Evolutionary conservation across 805 yeast genomes (phyloP), one percentile per base, ranked within the genome.

Genomic region (Starmerella apis): DNA sequence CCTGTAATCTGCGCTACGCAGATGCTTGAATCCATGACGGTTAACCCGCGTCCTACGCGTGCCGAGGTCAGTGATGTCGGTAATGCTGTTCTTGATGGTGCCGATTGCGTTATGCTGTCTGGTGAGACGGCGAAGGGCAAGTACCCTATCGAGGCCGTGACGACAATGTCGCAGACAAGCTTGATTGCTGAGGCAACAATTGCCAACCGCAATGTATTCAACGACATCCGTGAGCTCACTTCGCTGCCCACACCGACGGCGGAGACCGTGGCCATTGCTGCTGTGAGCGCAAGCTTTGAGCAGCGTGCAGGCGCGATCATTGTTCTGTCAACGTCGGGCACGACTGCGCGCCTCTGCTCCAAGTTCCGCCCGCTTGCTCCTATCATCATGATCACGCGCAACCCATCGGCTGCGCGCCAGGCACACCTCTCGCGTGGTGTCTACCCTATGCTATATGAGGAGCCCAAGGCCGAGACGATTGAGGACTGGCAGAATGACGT

Each of bases 71-170:
- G 95, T 51, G 98, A 92, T 71, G 98, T 92, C 58, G 98, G 98
- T 75, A 92, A 92, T 73, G 98, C 98, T 63, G 85, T 92, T 61
- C 79, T 92, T 68, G 98, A 92, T 68, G 98, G 98, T 74, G 96
- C 97, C 65, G 98, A 92, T 77, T 92, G 98, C 84, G 97, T 92
- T 69, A 92, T 92, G 98, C 80, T 92, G 70, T 84, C 95, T 52
- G 98, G 98, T 71, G 98, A 92, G 77, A 92, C 98, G 64, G 98
- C 98, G 67, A 92, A 92, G 81, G 98, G 98, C 77, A 80, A 81
- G 78, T 92, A 92, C 78, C 98, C 98, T 70, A 71, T 81, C 57
- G 95, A 92, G 77, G 95, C 98, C 57, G 98, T 92, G 59, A 77
- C 88, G 61, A 88, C 92, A 88, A 92, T 92, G 98, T 96, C 88